Evolutionary conservation across 371 early-diverging fungal genomes (phyloP).

Genomic region (Dichotomocladium elegans): DNA sequence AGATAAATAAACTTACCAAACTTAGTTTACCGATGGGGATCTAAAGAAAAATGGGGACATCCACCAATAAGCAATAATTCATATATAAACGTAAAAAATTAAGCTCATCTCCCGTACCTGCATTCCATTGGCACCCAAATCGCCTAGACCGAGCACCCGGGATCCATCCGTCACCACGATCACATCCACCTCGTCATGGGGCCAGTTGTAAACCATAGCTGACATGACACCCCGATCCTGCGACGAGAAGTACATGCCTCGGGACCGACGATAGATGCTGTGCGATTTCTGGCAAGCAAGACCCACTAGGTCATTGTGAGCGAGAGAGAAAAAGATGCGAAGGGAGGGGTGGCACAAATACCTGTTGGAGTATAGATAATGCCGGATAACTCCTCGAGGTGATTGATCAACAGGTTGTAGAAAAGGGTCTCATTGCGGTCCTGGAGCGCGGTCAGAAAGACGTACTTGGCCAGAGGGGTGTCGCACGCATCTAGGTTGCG

Average conservation of each 20-base stretch:
- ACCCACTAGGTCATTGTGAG: no score
- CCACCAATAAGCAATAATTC: no score
- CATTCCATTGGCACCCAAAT: slow-evolving; percentile 69
- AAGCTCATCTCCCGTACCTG: no score
- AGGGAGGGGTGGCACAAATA: slow-evolving; percentile 19
- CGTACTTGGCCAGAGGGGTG: slow-evolving; percentile 57
- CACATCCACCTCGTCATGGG: slow-evolving; percentile 55
- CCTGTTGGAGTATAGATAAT: slow-evolving; percentile 51
- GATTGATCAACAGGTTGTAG: slow-evolving; percentile 59
- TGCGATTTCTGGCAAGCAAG: slow-evolving; percentile 53
- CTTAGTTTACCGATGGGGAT: slow-evolving; percentile 59
- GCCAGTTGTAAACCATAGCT: slow-evolving; percentile 58
- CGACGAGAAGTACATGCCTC: slow-evolving; percentile 63
- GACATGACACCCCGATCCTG: slow-evolving; percentile 62
- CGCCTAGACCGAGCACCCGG: slow-evolving; percentile 54
- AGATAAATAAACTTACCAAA: slow-evolving; percentile 31
- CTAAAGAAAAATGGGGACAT: neutral
- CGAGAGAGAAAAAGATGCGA: slow-evolving; percentile 1
- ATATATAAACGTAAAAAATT: no score
- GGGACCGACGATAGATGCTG: slow-evolving; percentile 60
- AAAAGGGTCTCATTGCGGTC: slow-evolving; percentile 67
- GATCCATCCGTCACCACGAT: slow-evolving; percentile 71
- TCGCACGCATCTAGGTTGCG: slow-evolving; percentile 56
- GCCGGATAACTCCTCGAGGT: slow-evolving; percentile 48
- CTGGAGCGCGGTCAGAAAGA: slow-evolving; percentile 47